These are phyloP conservation scores for Coemansia sp. DNA, from an alignment of 192 early-diverging fungal genomes.

Conservation along the genomic window DNA sequence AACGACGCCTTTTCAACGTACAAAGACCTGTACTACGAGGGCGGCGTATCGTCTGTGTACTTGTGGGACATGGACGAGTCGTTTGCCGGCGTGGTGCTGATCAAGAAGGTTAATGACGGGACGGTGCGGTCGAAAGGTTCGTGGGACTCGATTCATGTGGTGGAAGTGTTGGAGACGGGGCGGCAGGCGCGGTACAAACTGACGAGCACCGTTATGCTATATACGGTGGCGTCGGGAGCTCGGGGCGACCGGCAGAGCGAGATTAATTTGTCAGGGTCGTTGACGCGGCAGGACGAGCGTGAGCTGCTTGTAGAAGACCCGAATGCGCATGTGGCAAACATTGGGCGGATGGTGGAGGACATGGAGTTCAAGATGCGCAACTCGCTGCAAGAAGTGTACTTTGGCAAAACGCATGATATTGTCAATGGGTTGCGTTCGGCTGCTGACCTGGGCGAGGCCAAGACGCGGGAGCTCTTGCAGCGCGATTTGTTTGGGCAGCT, in stretches of 20 bases:
- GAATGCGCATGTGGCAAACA: slow-evolving; percentile 83
- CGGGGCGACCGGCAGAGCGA: slow-evolving; percentile 56
- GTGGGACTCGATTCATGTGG: slow-evolving; percentile 98
- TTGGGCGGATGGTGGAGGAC: slow-evolving; percentile 96
- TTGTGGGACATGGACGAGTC: slow-evolving; percentile 86
- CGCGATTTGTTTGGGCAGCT: slow-evolving; percentile 75
- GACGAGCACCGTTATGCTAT: slow-evolving; percentile 95
- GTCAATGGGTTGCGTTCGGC: slow-evolving; percentile 88
- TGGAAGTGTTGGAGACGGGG: slow-evolving; percentile 84
- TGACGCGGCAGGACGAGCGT: slow-evolving; percentile 91
- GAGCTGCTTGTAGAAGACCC: slow-evolving; percentile 75
- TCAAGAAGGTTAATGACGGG: slow-evolving; percentile 89
- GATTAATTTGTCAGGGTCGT: slow-evolving; percentile 85
- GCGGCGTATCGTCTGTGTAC: slow-evolving; percentile 96
- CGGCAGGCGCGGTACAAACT: slow-evolving; percentile 92
- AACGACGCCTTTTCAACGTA: slow-evolving; percentile 98
- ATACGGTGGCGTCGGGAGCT: slow-evolving; percentile 70
- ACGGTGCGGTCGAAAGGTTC: slow-evolving; percentile 77
- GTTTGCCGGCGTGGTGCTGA: slow-evolving; percentile 92
- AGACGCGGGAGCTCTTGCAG: slow-evolving; percentile 76
- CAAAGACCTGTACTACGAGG: slow-evolving; percentile 87
- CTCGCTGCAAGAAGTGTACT: slow-evolving; percentile 91
- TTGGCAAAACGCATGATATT: slow-evolving; percentile 96
- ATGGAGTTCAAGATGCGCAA: slow-evolving; percentile 99
- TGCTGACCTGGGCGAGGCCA: slow-evolving; percentile 70